Conservation (phyloP, 306 rosid genomes). For the Purshia tridentata region DNA sequence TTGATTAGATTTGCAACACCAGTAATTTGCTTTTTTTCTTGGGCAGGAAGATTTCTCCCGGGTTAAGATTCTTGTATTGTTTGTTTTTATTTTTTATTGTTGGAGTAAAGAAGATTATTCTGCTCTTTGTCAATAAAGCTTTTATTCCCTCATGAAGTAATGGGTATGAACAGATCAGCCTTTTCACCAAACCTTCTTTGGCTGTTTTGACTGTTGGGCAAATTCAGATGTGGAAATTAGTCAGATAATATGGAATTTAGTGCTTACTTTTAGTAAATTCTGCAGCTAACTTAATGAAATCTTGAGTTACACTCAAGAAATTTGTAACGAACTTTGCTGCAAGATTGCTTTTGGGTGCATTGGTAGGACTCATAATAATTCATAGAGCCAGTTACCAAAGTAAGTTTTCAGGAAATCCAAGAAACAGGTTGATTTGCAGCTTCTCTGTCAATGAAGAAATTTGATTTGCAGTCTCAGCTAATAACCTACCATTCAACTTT, state of each 20-base stretch:
- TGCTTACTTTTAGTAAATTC: neutral
- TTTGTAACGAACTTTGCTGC: too few relatives aligned
- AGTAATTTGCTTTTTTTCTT: constrained; percentile 13
- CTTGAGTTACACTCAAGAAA: too few relatives aligned
- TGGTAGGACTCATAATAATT: too few relatives aligned
- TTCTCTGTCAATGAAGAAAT: neutral
- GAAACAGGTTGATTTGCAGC: neutral
- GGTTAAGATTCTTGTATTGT: constrained; percentile 24
- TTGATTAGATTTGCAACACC: constrained; percentile 17
- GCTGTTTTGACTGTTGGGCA: constrained; percentile 1
- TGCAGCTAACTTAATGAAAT: too few relatives aligned
- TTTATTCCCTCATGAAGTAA: neutral
- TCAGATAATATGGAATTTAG: neutral
- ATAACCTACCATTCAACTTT: neutral
- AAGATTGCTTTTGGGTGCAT: too few relatives aligned
- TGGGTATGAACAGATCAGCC: neutral
- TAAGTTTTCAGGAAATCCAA: neutral
- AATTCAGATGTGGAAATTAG: neutral
- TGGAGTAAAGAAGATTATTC: constrained; percentile 1
- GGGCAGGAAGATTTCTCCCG: constrained; percentile 3
- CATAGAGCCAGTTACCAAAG: too few relatives aligned
- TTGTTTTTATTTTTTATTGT: neutral
- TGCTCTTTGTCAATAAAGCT: neutral
- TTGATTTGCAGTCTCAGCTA: neutral
- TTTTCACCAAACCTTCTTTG: constrained; percentile 27